Base-by-base conservation (phyloP, 139 green algal species). In the Dunaliella primolecta region DNA sequence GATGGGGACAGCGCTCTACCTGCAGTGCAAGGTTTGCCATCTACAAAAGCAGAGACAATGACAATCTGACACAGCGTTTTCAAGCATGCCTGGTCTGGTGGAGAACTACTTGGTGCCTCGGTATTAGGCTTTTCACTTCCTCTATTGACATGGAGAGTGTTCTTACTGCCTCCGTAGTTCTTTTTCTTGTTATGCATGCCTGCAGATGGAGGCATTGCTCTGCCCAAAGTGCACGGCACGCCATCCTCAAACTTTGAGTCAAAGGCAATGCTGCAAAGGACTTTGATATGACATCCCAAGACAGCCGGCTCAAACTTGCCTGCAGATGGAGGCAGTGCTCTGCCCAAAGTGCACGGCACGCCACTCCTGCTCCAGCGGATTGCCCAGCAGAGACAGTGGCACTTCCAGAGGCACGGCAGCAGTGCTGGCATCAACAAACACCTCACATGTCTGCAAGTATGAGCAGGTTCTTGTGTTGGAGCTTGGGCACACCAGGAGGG, bases 371-470 rank as follows among this genome's bases (percentile, higher is more conserved):
- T 81, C 36, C 77, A 57, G 29, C 23, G 46, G 85, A 31, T 75
- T 82, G 64, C 57, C 56, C 30, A 88, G 83, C 76, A 85, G 57
- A 3, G 36, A 31, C 56, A 37, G 55, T 20, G 84, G 75, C 70
- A 93, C 87, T 75, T 64, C 76, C 23, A 93, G 30, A 1, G 90
- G 90, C 31, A 80, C 1, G 30, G 77, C 25, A 2, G 90, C 46
- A 0, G 79, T 92, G 27, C 34, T 33, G 1, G 90, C 35, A 30
- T 94, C 91, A 7, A 92, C 81, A 87, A 96, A 96, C 57, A 95
- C 83, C 88, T 96, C 93, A 57, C 57, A 80, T 31, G 30, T 36
- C 57, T 35, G 33, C 81, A 80, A 25, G 21, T 36, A n/a, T 56
- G 36, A n/a, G 46, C 29, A 34, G 81, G 29, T 29, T 30, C 25